Evolutionary conservation across 202 grass and related monocot species (phyloP), one percentile per base, ranked within the genome.

Genomic region (Musa balbisiana): DNA sequence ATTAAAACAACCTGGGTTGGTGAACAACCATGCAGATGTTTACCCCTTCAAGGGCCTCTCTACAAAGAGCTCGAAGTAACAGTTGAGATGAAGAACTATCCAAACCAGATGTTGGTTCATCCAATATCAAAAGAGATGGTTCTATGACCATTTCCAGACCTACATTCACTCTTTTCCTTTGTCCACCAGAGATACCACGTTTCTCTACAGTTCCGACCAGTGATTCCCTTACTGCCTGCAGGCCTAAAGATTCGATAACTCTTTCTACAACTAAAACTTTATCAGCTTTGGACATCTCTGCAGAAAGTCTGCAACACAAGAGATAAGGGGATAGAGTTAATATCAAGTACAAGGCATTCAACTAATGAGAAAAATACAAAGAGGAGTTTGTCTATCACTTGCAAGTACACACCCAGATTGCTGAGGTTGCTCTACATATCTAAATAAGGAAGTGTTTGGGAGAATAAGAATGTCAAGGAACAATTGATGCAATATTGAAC

Each of bases 81-180:
- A 96, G 83, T 29, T 88, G 80, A 59, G 92, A 96, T 43, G 92
- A 96, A 72, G 92, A 89, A 63, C 92, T 96, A 71, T 96, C 92
- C 82, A 96, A 82, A 63, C 92, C 92, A 9, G 92, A 92, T 70
- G 92, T 96, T 3, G 92, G 92, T 75, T 96, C 92, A 62, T 96
- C 92, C 56, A 96, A 66, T 64, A 96, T 96, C 81, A 96, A 65
- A 2, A 96, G 84, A 0, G 92, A 90, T 50, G 92, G 89, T 84
- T 96, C 92, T 89, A 96, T 96, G 16, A 96, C 92, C 92, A 96
- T 96, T 76, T 98, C 95, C 1, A 98, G 85, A 3, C 95, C 95
- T 15, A 98, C 95, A 56, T 98, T 98, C 20, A 98, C 95, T 78
- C 95, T 69, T 72, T 98, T 98, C 72, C 85, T 92, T 82, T 98